Conservation (phyloP, 2,329 filamentous ascomycete genomes). For the Arthrinium puccinioides region DNA sequence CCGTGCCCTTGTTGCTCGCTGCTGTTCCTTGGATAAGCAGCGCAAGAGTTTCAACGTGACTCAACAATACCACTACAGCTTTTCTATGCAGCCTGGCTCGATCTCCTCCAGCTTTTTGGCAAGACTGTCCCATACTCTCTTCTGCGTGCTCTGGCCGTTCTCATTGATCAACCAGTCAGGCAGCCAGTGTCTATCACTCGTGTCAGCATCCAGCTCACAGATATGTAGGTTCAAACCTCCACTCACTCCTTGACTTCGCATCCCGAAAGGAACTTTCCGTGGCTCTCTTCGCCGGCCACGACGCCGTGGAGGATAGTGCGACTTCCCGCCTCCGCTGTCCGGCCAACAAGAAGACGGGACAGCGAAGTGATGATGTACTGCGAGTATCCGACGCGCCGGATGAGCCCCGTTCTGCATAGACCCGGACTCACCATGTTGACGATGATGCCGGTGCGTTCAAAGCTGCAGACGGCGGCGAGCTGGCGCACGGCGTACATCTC, state of each 20-base stretch:
- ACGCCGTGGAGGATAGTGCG: constrained; percentile 6
- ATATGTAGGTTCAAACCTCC: too few relatives aligned
- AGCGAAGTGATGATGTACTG: neutral
- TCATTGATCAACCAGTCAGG: constrained; percentile 9
- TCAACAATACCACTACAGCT: too few relatives aligned
- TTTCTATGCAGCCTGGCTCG: constrained; percentile 5
- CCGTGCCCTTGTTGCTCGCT: too few relatives aligned
- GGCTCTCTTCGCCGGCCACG: constrained; percentile 6
- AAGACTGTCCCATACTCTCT: constrained; percentile 6
- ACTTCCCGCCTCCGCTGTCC: constrained; percentile 6
- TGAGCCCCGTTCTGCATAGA: constrained; percentile 8
- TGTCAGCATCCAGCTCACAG: neutral
- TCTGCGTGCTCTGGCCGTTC: constrained; percentile 4
- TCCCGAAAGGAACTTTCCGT: constrained; percentile 7
- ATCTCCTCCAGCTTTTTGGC: constrained; percentile 3
- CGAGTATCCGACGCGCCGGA: neutral
- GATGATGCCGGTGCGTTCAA: constrained; percentile 6
- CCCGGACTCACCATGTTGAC: constrained; percentile 6
- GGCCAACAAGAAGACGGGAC: neutral
- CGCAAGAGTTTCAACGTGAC: too few relatives aligned
- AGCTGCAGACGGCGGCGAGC: constrained; percentile 4
- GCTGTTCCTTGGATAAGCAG: too few relatives aligned
- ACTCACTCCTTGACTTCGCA: constrained; percentile 11
- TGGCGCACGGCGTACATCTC: constrained; percentile 3
- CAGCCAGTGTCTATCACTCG: constrained; percentile 3